These are phyloP conservation scores for Solanum corneliomulleri DNA, from an alignment of 257 asterid genomes.

Conservation along the genomic window DNA sequence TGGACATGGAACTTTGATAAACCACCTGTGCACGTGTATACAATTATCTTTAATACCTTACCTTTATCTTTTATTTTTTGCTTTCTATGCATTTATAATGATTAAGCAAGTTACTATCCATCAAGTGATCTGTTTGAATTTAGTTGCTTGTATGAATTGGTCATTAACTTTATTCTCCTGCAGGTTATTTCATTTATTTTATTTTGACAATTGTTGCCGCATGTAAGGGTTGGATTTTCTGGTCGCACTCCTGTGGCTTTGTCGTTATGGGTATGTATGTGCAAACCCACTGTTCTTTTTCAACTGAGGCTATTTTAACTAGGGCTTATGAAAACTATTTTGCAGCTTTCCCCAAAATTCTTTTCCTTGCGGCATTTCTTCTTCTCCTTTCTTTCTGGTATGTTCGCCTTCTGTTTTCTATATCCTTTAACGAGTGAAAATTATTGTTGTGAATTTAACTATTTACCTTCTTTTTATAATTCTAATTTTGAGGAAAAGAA, in stretches of 20 bases:
- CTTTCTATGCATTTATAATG: background rate
- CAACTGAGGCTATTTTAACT: background rate
- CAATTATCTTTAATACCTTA: background rate
- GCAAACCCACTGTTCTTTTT: background rate
- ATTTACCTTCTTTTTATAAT: background rate
- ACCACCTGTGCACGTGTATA: background rate
- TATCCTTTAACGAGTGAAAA: background rate
- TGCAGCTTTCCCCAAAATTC: constrained; percentile 85
- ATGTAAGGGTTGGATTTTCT: constrained; percentile 80
- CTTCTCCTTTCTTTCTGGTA: constrained; percentile 89
- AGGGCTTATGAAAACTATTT: constrained; percentile 2
- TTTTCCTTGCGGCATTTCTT: constrained; percentile 75
- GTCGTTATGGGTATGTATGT: constrained; percentile 81
- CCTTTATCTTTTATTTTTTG: background rate
- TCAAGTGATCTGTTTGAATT: background rate
- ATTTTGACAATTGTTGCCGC: constrained; percentile 70
- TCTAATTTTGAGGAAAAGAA: background rate
- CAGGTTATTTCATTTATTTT: constrained; percentile 85
- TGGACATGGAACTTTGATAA: background rate
- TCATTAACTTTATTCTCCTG: background rate
- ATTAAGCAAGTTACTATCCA: background rate
- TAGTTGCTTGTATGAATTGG: background rate
- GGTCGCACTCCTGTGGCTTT: constrained; percentile 89
- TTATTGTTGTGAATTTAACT: background rate
- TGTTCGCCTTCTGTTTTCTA: constrained; percentile 9